Percentiles rank a stretch among this genome's conserved stretches.
These are phyloP conservation scores for Cylindricascospora bacillispora DNA, from an alignment of 1,139 yeast genomes.

Conservation along the genomic window DNA sequence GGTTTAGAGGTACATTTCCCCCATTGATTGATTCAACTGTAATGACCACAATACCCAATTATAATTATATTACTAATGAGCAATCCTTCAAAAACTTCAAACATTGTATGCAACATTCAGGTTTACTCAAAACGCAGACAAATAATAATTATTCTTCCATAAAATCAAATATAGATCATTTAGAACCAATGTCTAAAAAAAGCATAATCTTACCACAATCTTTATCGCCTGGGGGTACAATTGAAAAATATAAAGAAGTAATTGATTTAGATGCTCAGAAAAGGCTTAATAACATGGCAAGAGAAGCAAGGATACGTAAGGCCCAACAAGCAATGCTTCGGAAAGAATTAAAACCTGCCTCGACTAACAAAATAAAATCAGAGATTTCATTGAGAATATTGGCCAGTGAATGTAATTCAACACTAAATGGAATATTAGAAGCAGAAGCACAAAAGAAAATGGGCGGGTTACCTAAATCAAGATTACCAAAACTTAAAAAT, in stretches of 20 bases:
- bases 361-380: slow-evolving; percentile 23
- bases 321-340: slow-evolving; percentile 25
- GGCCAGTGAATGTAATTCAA: slow-evolving; percentile 32
- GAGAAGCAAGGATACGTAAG: slow-evolving; percentile 25
- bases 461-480: slow-evolving; percentile 25
- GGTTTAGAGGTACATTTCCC: slow-evolving; percentile 85
- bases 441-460: slow-evolving; percentile 33
- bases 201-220: slow-evolving; percentile 62
- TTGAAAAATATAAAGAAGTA: slow-evolving; percentile 73
- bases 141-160: slow-evolving; percentile 27
- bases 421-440: slow-evolving; percentile 31
- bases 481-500: slow-evolving; percentile 32
- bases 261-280: slow-evolving; percentile 25
- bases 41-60: slow-evolving; percentile 48
- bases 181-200: slow-evolving; percentile 35
- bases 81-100: slow-evolving; percentile 63
- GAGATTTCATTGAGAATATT: slow-evolving; percentile 29
- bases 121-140: slow-evolving; percentile 32
- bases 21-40: slow-evolving; percentile 51
- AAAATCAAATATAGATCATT: slow-evolving; percentile 20
- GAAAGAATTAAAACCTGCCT: slow-evolving; percentile 22
- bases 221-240: slow-evolving; percentile 85
- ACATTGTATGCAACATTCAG: slow-evolving; percentile 50
- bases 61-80: slow-evolving; percentile 37
- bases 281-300: slow-evolving; percentile 23